phyloP scores from a whole-genome alignment of 805 yeast genomes.

The Ogataea allantospora region DNA sequence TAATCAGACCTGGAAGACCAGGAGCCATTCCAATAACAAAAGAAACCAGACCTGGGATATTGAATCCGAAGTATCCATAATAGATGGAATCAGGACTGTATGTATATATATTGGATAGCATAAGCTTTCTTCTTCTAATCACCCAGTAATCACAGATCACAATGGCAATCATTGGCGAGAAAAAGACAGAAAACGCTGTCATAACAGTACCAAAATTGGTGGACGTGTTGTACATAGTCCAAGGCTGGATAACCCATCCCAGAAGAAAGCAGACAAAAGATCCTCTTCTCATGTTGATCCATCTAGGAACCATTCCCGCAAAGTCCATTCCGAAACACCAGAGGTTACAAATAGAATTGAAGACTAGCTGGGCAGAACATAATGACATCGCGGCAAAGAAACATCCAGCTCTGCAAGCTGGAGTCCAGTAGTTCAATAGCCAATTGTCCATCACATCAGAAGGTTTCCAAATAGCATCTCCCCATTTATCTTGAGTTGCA shows the following conservation, averaged over 20 bases:
- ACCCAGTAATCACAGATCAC: slow-evolving; percentile 37
- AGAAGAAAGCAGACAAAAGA: slow-evolving; percentile 31
- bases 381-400: slow-evolving; percentile 44
- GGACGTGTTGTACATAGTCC: slow-evolving; percentile 37
- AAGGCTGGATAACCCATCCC: slow-evolving; percentile 39
- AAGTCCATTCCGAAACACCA: slow-evolving; percentile 3
- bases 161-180: slow-evolving; percentile 39
- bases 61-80: slow-evolving; percentile 40
- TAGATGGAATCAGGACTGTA: slow-evolving; percentile 30
- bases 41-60: slow-evolving; percentile 39
- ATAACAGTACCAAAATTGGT: slow-evolving; percentile 36
- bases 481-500: slow-evolving; percentile 35
- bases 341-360: background rate
- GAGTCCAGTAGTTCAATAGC: slow-evolving; percentile 37
- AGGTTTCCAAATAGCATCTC: slow-evolving; percentile 43
- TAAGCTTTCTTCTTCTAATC: slow-evolving; percentile 38
- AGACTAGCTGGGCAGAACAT: background rate
- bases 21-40: slow-evolving; percentile 44
- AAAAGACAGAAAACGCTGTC: slow-evolving; percentile 36
- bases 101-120: slow-evolving; percentile 39
- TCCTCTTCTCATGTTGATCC: slow-evolving; percentile 58
- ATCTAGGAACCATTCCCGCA: slow-evolving; percentile 48
- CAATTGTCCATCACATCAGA: slow-evolving; percentile 39
- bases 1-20: slow-evolving; percentile 47
- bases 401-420: slow-evolving; percentile 48